Base-by-base conservation (phyloP, 2,329 filamentous ascomycete genomes). In the Hypoxylon sp. region DNA sequence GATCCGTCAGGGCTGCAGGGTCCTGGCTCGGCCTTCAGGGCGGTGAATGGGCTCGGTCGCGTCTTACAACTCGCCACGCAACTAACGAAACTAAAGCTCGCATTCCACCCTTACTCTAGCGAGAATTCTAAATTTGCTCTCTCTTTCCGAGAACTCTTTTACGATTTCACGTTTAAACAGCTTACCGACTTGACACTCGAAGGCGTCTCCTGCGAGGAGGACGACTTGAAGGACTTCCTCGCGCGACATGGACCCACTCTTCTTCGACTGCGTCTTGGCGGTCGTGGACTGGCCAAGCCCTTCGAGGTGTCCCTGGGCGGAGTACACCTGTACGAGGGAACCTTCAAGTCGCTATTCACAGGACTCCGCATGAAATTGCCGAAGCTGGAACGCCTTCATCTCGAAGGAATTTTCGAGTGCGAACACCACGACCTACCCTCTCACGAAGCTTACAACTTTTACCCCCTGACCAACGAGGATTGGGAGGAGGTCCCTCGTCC, bases 401-500 rank as follows among this genome's bases (percentile, higher is more conserved):
- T 85, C 53, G 82, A 84, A 65, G 84, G 84, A 3, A 82, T 84
- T 55, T 81, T 83, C 50, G 80, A 82, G 67, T 82, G 81, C 50
- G 80, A 81, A 24, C 78, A 80, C 54, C 76, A 77, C 39, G 77
- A 78, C 70, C 73, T 80, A 1, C 77, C 75, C 31, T 76, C 79
- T 10, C 76, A 80, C 68, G 82, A 84, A 71, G 73, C 77, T 13
- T 83, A 82, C 74, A 78, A 79, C 67, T 84, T 84, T 68, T 79
- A 79, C 53, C 78, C 81, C 1, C 74, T 81, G 53, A 81, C 81
- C 33, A 79, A 82, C 70, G 82, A 83, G 60, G 71, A 80, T 14
- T 83, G 82, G 82, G 75, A 78, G 53, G 74, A 75, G 1, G 70
- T 80, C 6, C 67, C 72, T 26, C 66, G 70, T 42, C 76, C 78